Percentiles rank a stretch among this genome's conserved stretches.
These are phyloP conservation scores for Suillus cothurnatus DNA, from an alignment of 768 basidiomycete genomes.

Conservation along the genomic window DNA sequence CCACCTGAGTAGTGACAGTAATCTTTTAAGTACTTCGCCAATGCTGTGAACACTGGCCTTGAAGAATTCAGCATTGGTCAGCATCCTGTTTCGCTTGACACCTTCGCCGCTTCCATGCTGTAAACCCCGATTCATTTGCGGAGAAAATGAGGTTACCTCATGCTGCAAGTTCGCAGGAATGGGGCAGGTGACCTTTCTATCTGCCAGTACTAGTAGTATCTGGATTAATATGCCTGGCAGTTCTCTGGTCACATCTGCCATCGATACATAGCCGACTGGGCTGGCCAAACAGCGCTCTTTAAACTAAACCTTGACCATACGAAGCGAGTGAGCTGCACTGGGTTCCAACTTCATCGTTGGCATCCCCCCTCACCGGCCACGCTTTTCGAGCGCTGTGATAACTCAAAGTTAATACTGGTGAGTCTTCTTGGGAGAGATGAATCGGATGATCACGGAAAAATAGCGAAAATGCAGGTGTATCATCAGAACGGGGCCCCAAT, in stretches of 20 bases:
- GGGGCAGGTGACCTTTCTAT: conserved; percentile 1
- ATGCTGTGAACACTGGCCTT: background rate
- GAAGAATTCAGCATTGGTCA: background rate
- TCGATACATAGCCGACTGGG: background rate
- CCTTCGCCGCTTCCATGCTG: conserved; percentile 12
- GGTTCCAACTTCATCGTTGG: background rate
- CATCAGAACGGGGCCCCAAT: background rate
- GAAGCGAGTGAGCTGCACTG: background rate
- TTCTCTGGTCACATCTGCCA: background rate
- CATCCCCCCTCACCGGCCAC: background rate
- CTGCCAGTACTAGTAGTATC: background rate
- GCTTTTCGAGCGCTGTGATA: conserved; percentile 1
- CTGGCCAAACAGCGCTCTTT: background rate
- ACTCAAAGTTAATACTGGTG: conserved; percentile 2
- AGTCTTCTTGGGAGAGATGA: conserved; percentile 4
- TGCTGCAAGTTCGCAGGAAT: conserved; percentile 16
- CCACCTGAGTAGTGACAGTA: background rate
- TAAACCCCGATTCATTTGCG: conserved; percentile 17
- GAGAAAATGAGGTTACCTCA: conserved; percentile 32
- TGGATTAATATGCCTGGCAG: background rate
- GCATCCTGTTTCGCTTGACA: conserved; percentile 2
- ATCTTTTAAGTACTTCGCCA: background rate
- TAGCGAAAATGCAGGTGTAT: background rate
- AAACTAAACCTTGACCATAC: background rate
- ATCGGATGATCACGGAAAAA: background rate